phyloP scores from a whole-genome alignment of 1,284 basidiomycete genomes.

The Thelephora terrestris region DNA sequence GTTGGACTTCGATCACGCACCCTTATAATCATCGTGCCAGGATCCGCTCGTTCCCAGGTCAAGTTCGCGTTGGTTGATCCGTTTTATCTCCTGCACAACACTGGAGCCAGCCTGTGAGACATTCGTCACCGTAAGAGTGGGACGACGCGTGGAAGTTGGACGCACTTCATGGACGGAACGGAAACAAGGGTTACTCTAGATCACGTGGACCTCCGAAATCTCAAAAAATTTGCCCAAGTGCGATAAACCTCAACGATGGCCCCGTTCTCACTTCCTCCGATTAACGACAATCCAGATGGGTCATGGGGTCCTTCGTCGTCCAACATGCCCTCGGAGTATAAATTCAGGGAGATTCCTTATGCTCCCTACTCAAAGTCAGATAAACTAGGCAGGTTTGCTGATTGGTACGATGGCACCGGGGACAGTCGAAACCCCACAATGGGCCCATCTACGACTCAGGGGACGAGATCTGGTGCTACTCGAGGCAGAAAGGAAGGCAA shows the following conservation, averaged over 20 bases:
- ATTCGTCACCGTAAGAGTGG: not conserved
- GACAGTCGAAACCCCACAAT: conserved; percentile 52
- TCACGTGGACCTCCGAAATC: conserved; percentile 14
- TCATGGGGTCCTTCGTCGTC: conserved; percentile 76
- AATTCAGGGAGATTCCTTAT: conserved; percentile 89
- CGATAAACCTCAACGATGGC: conserved; percentile 34
- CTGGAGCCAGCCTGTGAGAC: conserved; percentile 31
- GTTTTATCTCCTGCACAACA: conserved; percentile 86
- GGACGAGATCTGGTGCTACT: conserved; percentile 33
- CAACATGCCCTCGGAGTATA: conserved; percentile 68
- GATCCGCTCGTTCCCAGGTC: conserved; percentile 69
- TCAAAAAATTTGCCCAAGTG: conserved; percentile 7
- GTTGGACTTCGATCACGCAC: conserved; percentile 25
- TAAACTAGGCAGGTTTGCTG: conserved; percentile 95
- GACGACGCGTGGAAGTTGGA: conserved; percentile 12
- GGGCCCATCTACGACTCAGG: conserved; percentile 38
- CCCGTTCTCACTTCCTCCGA: conserved; percentile 67
- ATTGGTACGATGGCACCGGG: conserved; percentile 82
- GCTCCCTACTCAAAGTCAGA: conserved; percentile 97
- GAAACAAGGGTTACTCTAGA: conserved; percentile 2
- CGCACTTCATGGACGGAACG: conserved; percentile 53
- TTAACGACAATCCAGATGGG: conserved; percentile 74
- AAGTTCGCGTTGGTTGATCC: conserved; percentile 91
- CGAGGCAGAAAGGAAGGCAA: conserved; percentile 56
- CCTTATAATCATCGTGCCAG: conserved; percentile 97